Percentiles rank a stretch among this genome's conserved stretches.
Evolutionary conservation across 2,329 filamentous ascomycete species (phyloP).

Genomic region (Colletotrichum viniferum): DNA sequence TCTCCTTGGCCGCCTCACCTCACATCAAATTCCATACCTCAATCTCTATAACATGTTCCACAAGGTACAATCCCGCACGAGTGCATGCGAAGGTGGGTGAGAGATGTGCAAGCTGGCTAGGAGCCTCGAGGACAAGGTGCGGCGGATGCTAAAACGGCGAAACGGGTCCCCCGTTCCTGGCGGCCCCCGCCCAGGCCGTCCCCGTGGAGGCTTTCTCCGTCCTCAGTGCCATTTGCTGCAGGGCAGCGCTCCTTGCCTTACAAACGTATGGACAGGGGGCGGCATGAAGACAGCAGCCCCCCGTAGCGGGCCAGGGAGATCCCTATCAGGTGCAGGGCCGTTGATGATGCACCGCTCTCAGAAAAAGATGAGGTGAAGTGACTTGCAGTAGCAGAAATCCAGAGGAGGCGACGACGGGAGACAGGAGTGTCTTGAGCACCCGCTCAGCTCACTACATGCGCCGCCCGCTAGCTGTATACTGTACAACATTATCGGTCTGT

Average conservation of each 20-base stretch:
- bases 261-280: neutral
- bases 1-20: neutral
- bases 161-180: neutral
- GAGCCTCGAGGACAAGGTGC: neutral
- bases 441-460: neutral
- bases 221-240: neutral
- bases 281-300: neutral
- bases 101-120: neutral
- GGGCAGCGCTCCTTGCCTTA: neutral
- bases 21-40: neutral
- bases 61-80: neutral
- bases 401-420: neutral
- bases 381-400: neutral
- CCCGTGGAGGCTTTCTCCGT: neutral
- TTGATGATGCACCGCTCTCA: neutral
- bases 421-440: conserved; percentile 1
- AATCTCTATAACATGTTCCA: neutral
- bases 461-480: neutral
- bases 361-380: neutral
- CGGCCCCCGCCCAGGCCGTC: neutral
- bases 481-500: neutral
- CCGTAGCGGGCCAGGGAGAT: neutral
- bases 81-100: neutral
- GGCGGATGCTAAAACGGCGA: neutral
- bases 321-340: neutral